Percentiles rank a stretch among this genome's conserved stretches.
These are phyloP conservation scores for Plasmodium relictum DNA, from an alignment of 169 alveolate genomes.

Conservation along the genomic window DNA sequence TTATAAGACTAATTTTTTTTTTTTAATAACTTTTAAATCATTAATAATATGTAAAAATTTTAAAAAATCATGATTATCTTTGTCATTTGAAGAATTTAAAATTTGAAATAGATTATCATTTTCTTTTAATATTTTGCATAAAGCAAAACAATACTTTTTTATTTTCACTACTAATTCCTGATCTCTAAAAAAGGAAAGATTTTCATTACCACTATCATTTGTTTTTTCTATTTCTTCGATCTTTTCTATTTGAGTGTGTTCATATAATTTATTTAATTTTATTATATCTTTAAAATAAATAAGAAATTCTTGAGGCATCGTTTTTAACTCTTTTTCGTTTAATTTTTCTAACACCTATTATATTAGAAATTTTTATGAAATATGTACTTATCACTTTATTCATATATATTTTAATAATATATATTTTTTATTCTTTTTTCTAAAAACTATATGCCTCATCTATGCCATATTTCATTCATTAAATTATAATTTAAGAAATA, in stretches of 20 bases:
- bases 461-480: too few relatives aligned
- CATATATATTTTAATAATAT: not conserved
- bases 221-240: not conserved
- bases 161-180: conserved; percentile 46
- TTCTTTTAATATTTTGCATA: conserved; percentile 43
- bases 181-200: conserved; percentile 7
- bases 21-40: conserved; percentile 33
- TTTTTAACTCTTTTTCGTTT: conserved; percentile 17
- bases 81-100: conserved; percentile 21
- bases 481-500: too few relatives aligned
- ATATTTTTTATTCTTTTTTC: not conserved
- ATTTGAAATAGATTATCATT: conserved; percentile 7
- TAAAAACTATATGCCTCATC: not conserved
- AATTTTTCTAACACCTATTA: conserved; percentile 58
- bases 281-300: conserved; percentile 47
- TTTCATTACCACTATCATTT: not conserved
- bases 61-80: conserved; percentile 58
- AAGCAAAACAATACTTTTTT: conserved; percentile 40
- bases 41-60: conserved; percentile 37
- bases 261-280: conserved; percentile 68
- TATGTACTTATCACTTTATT: not conserved
- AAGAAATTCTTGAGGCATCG: conserved; percentile 37
- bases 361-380: not conserved
- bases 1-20: not conserved
- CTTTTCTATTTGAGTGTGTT: conserved; percentile 31